Evolutionary conservation across 2,329 filamentous ascomycete genomes (phyloP).

Genomic region (Ophiostoma australiae): DNA sequence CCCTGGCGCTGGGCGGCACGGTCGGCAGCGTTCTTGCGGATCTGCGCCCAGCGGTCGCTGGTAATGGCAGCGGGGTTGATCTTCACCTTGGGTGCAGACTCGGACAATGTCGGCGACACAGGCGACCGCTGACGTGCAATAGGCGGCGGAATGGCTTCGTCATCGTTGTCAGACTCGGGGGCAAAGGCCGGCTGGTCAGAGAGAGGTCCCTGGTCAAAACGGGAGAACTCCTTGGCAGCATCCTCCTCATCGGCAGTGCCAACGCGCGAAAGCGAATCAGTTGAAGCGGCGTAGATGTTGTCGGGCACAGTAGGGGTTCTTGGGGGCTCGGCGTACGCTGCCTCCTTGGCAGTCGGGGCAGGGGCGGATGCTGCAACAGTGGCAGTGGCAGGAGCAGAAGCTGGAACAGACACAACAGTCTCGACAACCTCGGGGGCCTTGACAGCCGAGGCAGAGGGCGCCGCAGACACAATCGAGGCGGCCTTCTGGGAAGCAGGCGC

Average conservation of each 20-base stretch:
- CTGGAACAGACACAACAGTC: conserved; percentile 24
- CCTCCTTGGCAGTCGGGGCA: conserved; percentile 20
- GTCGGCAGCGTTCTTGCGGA: conserved; percentile 88
- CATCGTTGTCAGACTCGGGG: conserved; percentile 51
- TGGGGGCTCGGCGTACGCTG: conserved; percentile 27
- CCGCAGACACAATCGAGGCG: conserved; percentile 18
- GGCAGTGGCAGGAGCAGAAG: conserved; percentile 32
- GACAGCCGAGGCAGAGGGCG: conserved; percentile 31
- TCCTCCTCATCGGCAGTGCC: conserved; percentile 55
- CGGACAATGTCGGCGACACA: conserved; percentile 13
- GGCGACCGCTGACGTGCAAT: conserved; percentile 42
- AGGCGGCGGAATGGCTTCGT: conserved; percentile 49
- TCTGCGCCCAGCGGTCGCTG: conserved; percentile 89
- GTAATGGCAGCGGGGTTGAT: conserved; percentile 33
- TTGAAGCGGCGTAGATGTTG: conserved; percentile 42
- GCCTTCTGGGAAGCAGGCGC: conserved; percentile 12
- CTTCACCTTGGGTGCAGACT: conserved; percentile 28
- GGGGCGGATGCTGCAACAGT: conserved; percentile 23
- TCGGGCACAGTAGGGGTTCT: conserved; percentile 31
- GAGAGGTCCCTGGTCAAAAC: conserved; percentile 85
- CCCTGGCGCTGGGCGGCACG: conserved; percentile 62
- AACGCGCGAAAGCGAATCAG: conserved; percentile 52
- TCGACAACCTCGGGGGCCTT: conserved; percentile 27
- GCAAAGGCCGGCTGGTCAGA: conserved; percentile 79
- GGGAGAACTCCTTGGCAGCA: conserved; percentile 56